Base-by-base conservation (phyloP, 1,139 yeast genomes). In the Kodamaea arcana region DNA sequence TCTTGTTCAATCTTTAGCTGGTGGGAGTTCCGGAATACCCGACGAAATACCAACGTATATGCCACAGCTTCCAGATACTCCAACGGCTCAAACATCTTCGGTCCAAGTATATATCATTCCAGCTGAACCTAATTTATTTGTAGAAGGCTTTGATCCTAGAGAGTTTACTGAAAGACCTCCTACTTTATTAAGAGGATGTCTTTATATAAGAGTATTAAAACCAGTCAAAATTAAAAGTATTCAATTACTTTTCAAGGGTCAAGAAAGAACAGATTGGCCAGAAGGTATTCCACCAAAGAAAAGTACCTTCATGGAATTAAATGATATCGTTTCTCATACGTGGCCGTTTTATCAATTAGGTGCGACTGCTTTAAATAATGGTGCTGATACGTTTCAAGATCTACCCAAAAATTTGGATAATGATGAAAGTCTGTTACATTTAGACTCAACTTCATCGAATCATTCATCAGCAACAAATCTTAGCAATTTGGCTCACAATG, bases 201-300 rank as follows among this genome's bases (percentile, higher is more conserved):
- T 92, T 20, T 76, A 82, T 31, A 48, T 92, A 7, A 68, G 90
- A 30, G 74, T 88, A 4, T 54, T 80, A 33, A 90, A 88, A 51
- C 83, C 94, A 0, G 70, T 83, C 25, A 87, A 82, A 56, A 67
- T 92, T 45, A 87, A 84, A 56, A 58, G 77, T 24, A 76, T 92
- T n/a, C 57, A 67, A 3, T 62, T 92, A 35, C 62, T 71, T 2
- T 82, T 92, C 52, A 73, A 75, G 42, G 98, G 97, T 2, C 56
- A 62, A 2, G 77, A 86, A 29, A 68, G 85, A 43, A 92, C 98
- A 0, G 97, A 92, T 45, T 92, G 98, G 97, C 98, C 97, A 3
- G 98, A 94, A 51, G 98, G 97, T 1, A 88, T 90, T 18, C 98
- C 98, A 0, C 97, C 97, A 0, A 86, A 84, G 52, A 78, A 79